Base-by-base conservation (phyloP, 2,329 filamentous ascomycete species). In the Botryotinia convoluta region DNA sequence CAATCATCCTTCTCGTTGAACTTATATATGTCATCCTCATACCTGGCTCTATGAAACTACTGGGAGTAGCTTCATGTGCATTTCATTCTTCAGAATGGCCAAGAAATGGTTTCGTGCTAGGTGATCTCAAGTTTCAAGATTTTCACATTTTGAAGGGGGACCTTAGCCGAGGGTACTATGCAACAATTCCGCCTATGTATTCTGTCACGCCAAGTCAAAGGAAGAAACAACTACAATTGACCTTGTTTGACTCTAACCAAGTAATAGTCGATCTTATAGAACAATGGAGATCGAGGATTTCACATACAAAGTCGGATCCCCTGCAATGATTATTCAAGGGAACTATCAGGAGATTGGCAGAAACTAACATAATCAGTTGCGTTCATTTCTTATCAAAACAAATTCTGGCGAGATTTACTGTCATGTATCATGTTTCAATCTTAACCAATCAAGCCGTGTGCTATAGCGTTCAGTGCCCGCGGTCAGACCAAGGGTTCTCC, bases 401-500 rank as follows among this genome's bases (percentile, higher is more conserved):
- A 26, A 2, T 57, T 29, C 35, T 68, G 39, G 26, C 5, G 35
- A 29, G 12, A 26, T 22, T n/a, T 57, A 10, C 16, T 57, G 20
- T 57, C 48, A 68, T 57, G 39, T 29, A 18, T 22, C 32, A 68
- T 42, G 35, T 57, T 57, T 68, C 26, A 22, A 65, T 57, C 9
- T 16, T 10, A 22, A 54, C 16, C 18, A 37, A 68, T 35, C 18
- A n/a, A 42, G 26, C 44, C 45, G 39, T 57, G 26, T 68, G 18
- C 65, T 57, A 29, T 18, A 57, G 39, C 9, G 9, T 39, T n/a
- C 35, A 42, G 6, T 26, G 35, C 14, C 35, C 69, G 59, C 69
- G 69, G 16, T 71, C 60, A 65, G 69, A 64, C 42, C 45, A 65
- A 65, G 26, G 22, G 60, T 44, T 65, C 60, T 65, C 37, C 45